phyloP scores from a whole-genome alignment of 352 stramenopile genomes.

The Phytophthora brassicae region DNA sequence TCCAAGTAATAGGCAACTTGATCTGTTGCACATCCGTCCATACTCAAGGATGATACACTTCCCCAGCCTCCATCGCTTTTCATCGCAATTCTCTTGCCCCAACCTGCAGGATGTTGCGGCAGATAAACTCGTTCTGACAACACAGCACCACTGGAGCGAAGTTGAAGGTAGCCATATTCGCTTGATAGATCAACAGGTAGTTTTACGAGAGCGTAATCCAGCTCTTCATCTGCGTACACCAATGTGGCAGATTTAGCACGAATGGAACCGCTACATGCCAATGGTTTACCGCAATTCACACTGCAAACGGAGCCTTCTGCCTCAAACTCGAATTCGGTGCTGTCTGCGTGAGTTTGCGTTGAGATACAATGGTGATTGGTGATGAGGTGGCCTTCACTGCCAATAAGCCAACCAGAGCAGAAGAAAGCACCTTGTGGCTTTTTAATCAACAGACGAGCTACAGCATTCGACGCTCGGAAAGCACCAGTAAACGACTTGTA shows the following conservation, averaged over 20 bases:
- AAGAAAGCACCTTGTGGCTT: constrained; percentile 52
- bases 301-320: constrained; percentile 44
- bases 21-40: constrained; percentile 41
- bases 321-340: constrained; percentile 67
- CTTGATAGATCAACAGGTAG: constrained; percentile 43
- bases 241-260: constrained; percentile 33
- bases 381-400: constrained; percentile 70
- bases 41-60: constrained; percentile 43
- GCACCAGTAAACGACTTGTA: constrained; percentile 26
- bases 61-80: constrained; percentile 44
- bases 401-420: constrained; percentile 76
- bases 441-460: constrained; percentile 64
- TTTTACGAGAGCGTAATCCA: constrained; percentile 76
- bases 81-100: constrained; percentile 69
- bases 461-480: constrained; percentile 31
- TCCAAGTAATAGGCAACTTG: constrained; percentile 75
- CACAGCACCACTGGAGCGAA: constrained; percentile 41
- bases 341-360: constrained; percentile 38
- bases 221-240: constrained; percentile 30
- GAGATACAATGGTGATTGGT: constrained; percentile 84
- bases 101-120: constrained; percentile 58
- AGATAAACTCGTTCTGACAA: constrained; percentile 60
- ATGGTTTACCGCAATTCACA: constrained; percentile 27
- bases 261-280: constrained; percentile 44
- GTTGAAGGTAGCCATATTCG: constrained; percentile 55